Base-by-base conservation (phyloP, 1,284 basidiomycete species). In the Cutaneotrichosporon arboriforme region DNA sequence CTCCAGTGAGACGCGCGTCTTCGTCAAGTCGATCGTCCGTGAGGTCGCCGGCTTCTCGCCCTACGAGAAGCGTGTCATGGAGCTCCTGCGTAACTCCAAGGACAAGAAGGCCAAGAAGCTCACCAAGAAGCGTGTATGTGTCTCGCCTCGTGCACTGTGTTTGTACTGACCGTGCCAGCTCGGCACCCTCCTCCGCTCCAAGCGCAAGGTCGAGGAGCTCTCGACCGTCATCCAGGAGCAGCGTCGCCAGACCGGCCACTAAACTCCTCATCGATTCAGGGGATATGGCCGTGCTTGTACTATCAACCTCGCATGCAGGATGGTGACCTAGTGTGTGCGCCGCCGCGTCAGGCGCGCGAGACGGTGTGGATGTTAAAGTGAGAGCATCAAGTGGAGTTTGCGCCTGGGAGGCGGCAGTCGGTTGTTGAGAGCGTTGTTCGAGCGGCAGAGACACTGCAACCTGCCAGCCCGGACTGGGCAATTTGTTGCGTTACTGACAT, bases 1-100 rank as follows among this genome's bases (percentile, higher is more conserved):
- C 26, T 31, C 49, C 54, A 76, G 74, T 58, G 72, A 76, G 66
- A 89, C 88, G 80, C 90, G 85, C 73, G 86, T 86, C 72, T 92
- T 97, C 71, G 90, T 96, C 72, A 87, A 88, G 74, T 87, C 84
- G 61, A 82, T 97, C 60, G 81, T 97, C 69, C 85, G 92, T 67
- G 92, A 97, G 81, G 91, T 96, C 72, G 90, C 86, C 73, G 96
- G 96, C 61, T 98, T 97, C 81, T 90, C 93, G 44, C 89, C 96
- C 44, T 99, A 99, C 78, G 96, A 99, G 84, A 84, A 93, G 74
- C 86, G 96, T 65, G 92, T 98, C 56, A 86, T 99, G 89, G 96
- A 99, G 80, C 78, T 99, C 83, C 80, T 98, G 81, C 86, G 94
- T 77, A 98, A 97, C 86, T 96, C 91, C 64, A 97, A 97, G 90